A percentile compares a stretch with the other conserved stretches of the same genome.
Evolutionary conservation across 768 basidiomycete species (phyloP).

Genomic region (Floccularia luteovirens): DNA sequence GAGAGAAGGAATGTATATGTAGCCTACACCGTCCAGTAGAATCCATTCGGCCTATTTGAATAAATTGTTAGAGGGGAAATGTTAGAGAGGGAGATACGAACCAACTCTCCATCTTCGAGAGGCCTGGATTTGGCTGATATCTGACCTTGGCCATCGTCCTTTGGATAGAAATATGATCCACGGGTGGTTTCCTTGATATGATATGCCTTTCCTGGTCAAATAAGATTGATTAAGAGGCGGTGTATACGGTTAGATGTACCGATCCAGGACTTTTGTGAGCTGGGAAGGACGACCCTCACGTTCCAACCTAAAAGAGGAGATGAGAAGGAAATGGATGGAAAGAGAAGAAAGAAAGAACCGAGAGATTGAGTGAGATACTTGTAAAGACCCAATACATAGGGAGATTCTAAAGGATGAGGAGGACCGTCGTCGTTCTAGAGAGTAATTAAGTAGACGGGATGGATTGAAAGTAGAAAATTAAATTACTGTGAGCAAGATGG

Average conservation of each 20-base stretch:
- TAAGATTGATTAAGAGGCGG: neutral
- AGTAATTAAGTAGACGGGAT: constrained; percentile 2
- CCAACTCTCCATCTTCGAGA: constrained; percentile 67
- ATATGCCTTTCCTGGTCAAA: constrained; percentile 61
- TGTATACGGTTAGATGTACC: constrained; percentile 31
- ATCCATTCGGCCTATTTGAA: constrained; percentile 75
- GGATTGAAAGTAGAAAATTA: neutral
- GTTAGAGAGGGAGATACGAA: constrained; percentile 12
- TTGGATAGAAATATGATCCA: constrained; percentile 76
- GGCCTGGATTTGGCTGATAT: constrained; percentile 52
- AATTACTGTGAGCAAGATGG: constrained; percentile 34
- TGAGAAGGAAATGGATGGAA: neutral
- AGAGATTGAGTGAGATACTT: constrained; percentile 48
- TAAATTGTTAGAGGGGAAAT: neutral
- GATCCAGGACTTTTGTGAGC: constrained; percentile 84
- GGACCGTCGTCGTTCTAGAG: constrained; percentile 84
- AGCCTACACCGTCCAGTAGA: constrained; percentile 71
- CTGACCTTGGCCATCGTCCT: constrained; percentile 64
- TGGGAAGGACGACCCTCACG: constrained; percentile 75
- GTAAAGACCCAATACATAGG: constrained; percentile 70
- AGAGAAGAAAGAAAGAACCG: constrained; percentile 28
- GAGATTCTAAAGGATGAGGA: constrained; percentile 56
- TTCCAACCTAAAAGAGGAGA: constrained; percentile 48
- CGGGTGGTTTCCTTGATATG: constrained; percentile 67
- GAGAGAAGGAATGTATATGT: constrained; percentile 1